Base-by-base conservation (phyloP, 805 yeast genomes). In the Kockiozyma suomiensis region DNA sequence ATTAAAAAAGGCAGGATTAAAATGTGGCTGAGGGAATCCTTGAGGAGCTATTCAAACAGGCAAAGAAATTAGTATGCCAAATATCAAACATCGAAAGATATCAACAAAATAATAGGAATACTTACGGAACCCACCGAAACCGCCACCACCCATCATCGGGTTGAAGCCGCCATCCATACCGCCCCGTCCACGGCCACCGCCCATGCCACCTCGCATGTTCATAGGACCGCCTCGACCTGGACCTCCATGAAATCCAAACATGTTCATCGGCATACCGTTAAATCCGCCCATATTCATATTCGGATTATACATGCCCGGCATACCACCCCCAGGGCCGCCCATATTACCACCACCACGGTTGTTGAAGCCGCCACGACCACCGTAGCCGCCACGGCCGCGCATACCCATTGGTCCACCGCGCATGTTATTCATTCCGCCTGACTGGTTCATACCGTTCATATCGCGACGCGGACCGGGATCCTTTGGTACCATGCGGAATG, bases 401-500 rank as follows among this genome's bases (percentile, higher is more conserved):
- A 55, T 59, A 33, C 54, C 55, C 38, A 32, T 47, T 26, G 25
- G 26, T 15, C 45, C 54, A 10, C 38, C 50, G 40, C 60, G 51
- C 41, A 55, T 45, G 26, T 52, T 26, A 30, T 48, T 49, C 48
- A 23, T 30, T 28, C 50, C 45, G 50, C 49, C 32, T 23, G 35
- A 32, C 13, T 21, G 33, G 23, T 49, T 43, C 21, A 32, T 40
- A 15, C 41, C 46, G 30, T 47, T 41, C 58, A 54, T 54, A 6
- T 54, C 49, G 38, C 50, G 41, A 19, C 46, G 40, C 37, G 45
- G 48, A 15, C 47, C 53, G 13, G 59, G 45, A 26, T 65, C 68
- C 42, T 65, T 65, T 10, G 67, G 68, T n/a, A 58, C 43, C 60
- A 65, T 59, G n/a, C 50, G 46, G 56, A 60, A 65, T 12, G 67